A percentile compares a stretch with the other conserved stretches of the same genome.
Conservation (phyloP, 2,329 filamentous ascomycete genomes). For the Colletotrichum scovillei region DNA sequence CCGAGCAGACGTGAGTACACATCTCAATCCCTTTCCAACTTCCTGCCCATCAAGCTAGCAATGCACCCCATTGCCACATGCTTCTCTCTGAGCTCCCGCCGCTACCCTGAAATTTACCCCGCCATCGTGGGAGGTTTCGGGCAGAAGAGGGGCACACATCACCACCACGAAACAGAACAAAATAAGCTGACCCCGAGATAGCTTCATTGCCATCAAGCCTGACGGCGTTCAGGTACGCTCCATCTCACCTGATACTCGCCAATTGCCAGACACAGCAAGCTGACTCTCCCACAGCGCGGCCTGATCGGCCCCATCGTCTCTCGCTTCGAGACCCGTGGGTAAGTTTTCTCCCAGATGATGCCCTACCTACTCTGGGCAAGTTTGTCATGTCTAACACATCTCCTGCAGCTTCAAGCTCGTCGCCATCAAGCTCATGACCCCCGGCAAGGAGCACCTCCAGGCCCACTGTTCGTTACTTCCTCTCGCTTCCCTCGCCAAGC, state of each 20-base stretch:
- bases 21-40: slow-evolving; percentile 32
- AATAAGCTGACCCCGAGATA: slow-evolving; percentile 49
- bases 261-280: slow-evolving; percentile 18
- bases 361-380: background rate
- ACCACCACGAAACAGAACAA: slow-evolving; percentile 8
- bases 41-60: slow-evolving; percentile 33
- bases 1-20: slow-evolving; percentile 85
- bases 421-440: slow-evolving; percentile 94
- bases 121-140: slow-evolving; percentile 41
- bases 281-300: slow-evolving; percentile 75
- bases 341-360: slow-evolving; percentile 47
- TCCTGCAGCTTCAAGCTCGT: slow-evolving; percentile 89
- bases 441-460: slow-evolving; percentile 96
- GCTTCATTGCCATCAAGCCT: slow-evolving; percentile 99
- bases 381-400: slow-evolving; percentile 4
- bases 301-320: slow-evolving; percentile 97
- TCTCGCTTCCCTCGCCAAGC: slow-evolving; percentile 25
- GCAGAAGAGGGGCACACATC: slow-evolving; percentile 30
- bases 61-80: background rate
- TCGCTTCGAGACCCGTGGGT: slow-evolving; percentile 98
- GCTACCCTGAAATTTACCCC: slow-evolving; percentile 43
- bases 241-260: slow-evolving; percentile 15
- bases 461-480: slow-evolving; percentile 78
- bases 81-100: slow-evolving; percentile 18
- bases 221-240: slow-evolving; percentile 93